A percentile compares a stretch with the other conserved stretches of the same genome.
Evolutionary conservation across 495 filamentous ascomycete species (phyloP).

Genomic region (Aspergillus wentii): DNA sequence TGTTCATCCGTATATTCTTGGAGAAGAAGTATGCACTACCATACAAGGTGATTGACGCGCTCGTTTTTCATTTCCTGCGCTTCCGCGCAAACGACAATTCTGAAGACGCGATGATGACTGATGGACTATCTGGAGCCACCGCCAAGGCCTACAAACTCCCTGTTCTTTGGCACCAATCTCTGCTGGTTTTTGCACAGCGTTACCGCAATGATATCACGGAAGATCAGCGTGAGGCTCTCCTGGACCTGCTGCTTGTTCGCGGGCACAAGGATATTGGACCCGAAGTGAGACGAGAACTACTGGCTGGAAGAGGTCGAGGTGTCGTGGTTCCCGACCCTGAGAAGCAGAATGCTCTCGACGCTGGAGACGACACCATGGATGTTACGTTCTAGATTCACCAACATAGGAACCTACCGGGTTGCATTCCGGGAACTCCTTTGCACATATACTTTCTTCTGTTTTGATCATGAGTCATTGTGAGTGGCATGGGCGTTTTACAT

Average conservation of each 20-base stretch:
- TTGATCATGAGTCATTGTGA: slow-evolving; percentile 25
- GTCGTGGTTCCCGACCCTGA: slow-evolving; percentile 56
- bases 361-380: slow-evolving; percentile 92
- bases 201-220: slow-evolving; percentile 92
- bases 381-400: slow-evolving; percentile 37
- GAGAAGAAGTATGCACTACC: slow-evolving; percentile 97
- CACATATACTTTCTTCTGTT: slow-evolving; percentile 16
- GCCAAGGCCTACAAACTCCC: slow-evolving; percentile 60
- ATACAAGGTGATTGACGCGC: slow-evolving; percentile 86
- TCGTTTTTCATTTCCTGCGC: slow-evolving; percentile 94
- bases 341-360: slow-evolving; percentile 50
- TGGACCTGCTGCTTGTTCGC: slow-evolving; percentile 81
- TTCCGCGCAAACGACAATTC: slow-evolving; percentile 59
- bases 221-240: slow-evolving; percentile 84
- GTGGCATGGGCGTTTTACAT: slow-evolving; percentile 15
- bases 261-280: slow-evolving; percentile 88
- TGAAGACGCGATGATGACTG: slow-evolving; percentile 43
- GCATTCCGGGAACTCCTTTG: slow-evolving; percentile 3
- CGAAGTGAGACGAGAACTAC: slow-evolving; percentile 83
- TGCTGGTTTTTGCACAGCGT: slow-evolving; percentile 87
- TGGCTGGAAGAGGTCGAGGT: slow-evolving; percentile 85
- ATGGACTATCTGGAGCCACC: slow-evolving; percentile 27
- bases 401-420: slow-evolving; percentile 1
- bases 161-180: slow-evolving; percentile 84
- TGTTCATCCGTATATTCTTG: slow-evolving; percentile 84